These are phyloP conservation scores for Euphorbia corollata DNA, from an alignment of 441 rosid species.

Conservation along the genomic window DNA sequence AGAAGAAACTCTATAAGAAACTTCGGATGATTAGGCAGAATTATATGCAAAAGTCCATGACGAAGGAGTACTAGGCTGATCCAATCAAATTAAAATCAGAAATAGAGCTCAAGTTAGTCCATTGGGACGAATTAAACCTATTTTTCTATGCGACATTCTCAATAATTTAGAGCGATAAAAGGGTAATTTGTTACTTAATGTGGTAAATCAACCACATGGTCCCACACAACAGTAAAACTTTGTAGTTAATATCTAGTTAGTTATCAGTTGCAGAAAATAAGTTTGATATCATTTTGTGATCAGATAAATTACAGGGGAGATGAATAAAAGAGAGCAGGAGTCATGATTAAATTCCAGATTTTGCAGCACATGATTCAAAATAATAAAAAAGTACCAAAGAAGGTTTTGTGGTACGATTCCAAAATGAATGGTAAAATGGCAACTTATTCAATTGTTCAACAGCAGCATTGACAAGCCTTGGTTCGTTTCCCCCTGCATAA, in stretches of 20 bases:
- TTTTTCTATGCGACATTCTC: not conserved
- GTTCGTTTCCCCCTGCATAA: conserved; percentile 80
- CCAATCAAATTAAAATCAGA: not conserved
- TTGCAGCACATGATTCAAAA: not conserved
- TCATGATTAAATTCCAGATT: too few relatives aligned
- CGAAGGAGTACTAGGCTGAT: not conserved
- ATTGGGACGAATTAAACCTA: too few relatives aligned
- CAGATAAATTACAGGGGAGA: not conserved
- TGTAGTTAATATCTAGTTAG: not conserved
- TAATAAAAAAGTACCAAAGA: conserved; percentile 52
- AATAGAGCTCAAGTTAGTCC: too few relatives aligned
- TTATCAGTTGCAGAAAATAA: not conserved
- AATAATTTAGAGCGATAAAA: not conserved
- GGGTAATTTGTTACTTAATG: not conserved
- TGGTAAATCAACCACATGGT: not conserved
- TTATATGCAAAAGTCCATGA: not conserved
- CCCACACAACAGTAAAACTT: not conserved
- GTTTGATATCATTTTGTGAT: not conserved
- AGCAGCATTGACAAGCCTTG: conserved; percentile 83
- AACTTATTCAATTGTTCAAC: conserved; percentile 55
- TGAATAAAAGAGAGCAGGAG: not conserved
- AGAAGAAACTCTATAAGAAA: conserved; percentile 8
- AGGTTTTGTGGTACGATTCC: conserved; percentile 95
- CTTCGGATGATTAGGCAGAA: conserved; percentile 11
- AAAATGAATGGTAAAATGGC: conserved; percentile 94